A percentile compares a stretch with the other conserved stretches of the same genome.
These are phyloP conservation scores for Linum trigynum DNA, from an alignment of 345 rosid genomes.

Conservation along the genomic window DNA sequence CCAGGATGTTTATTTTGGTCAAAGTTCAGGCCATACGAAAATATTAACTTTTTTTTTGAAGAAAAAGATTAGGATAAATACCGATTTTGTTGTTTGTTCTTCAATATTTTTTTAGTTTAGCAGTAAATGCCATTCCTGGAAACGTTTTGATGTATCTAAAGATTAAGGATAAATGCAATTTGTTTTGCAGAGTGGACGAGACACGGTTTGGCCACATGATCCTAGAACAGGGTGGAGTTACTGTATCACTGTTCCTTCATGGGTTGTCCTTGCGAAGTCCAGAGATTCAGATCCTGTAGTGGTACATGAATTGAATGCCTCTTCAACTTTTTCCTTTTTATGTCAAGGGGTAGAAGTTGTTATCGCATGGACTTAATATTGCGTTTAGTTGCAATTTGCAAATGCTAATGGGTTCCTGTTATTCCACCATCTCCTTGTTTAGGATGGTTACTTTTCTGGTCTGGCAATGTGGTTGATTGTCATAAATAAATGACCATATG, in stretches of 20 bases:
- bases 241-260: slow-evolving; percentile 78
- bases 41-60: too few species aligned
- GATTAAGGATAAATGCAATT: not conserved
- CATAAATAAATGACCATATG: too few species aligned
- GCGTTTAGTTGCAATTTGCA: not conserved
- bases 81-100: too few species aligned
- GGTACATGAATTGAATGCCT: slow-evolving; percentile 44
- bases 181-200: slow-evolving; percentile 69
- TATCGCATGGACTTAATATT: slow-evolving; percentile 14
- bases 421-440: not conserved
- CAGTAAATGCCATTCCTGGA: not conserved
- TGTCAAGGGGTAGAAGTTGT: slow-evolving; percentile 24
- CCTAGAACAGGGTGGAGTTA: slow-evolving; percentile 92
- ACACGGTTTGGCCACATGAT: slow-evolving; percentile 91
- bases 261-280: slow-evolving; percentile 83
- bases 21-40: too few species aligned
- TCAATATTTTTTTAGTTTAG: too few species aligned
- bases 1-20: too few species aligned
- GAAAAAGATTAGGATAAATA: too few species aligned
- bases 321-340: slow-evolving; percentile 18
- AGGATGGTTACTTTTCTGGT: slow-evolving; percentile 5
- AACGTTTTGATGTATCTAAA: not conserved
- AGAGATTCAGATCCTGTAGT: slow-evolving; percentile 94
- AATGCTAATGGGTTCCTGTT: not conserved
- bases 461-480: not conserved